phyloP scores from a whole-genome alignment of 441 rosid species.

The Bruguiera hainesii region DNA sequence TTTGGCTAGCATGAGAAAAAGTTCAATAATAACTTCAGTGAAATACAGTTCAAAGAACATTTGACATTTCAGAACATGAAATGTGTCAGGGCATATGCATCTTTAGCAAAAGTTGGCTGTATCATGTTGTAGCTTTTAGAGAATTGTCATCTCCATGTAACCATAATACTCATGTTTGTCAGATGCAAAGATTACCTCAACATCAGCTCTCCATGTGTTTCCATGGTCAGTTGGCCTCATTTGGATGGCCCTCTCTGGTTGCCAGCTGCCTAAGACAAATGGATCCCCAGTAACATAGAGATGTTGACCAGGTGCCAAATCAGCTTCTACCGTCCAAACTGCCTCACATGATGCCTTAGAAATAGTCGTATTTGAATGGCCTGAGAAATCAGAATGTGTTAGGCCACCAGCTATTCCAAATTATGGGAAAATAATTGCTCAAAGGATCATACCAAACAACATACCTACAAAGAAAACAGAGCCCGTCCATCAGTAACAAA shows the following conservation, averaged over 20 bases:
- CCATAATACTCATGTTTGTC: neutral
- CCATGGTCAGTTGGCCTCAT: constrained; percentile 56
- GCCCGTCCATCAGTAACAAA: constrained; percentile 2
- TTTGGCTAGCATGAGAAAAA: too few species aligned
- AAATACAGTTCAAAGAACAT: too few species aligned
- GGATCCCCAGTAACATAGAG: constrained; percentile 80
- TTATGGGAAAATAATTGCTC: constrained; percentile 25
- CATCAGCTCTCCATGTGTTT: constrained; percentile 71
- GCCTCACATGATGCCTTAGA: constrained; percentile 50
- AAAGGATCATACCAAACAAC: constrained; percentile 19
- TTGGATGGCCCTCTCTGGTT: constrained; percentile 62
- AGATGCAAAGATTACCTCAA: constrained; percentile 47
- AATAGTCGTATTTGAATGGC: constrained; percentile 35
- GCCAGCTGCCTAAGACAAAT: constrained; percentile 72
- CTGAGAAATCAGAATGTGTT: constrained; percentile 43
- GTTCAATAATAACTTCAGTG: too few species aligned
- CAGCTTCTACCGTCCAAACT: constrained; percentile 82
- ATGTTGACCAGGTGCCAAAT: constrained; percentile 56
- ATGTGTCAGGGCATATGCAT: too few species aligned
- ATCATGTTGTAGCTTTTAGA: neutral
- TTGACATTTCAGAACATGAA: too few species aligned
- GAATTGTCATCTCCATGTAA: neutral
- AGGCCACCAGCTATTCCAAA: constrained; percentile 27
- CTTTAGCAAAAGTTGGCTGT: neutral
- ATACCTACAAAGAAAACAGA: constrained; percentile 15